Percentiles rank a stretch among this genome's conserved stretches.
These are phyloP conservation scores for Backusella tuberculispora DNA, from an alignment of 192 early-diverging fungal genomes.

Conservation along the genomic window DNA sequence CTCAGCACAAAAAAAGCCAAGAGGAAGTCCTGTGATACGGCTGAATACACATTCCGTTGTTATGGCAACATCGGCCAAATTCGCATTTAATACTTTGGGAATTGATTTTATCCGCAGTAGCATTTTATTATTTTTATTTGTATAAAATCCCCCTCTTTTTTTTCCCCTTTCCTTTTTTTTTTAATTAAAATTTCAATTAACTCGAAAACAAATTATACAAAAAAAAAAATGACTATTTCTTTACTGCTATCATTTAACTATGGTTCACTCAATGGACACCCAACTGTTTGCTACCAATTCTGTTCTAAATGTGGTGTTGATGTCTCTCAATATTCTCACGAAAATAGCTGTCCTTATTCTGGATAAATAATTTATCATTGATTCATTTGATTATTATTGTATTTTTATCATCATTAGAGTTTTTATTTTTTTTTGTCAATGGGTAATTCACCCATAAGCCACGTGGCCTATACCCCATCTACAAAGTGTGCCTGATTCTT, in stretches of 20 bases:
- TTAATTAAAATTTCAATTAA: not conserved
- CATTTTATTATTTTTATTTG: not conserved
- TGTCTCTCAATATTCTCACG: slow-evolving; percentile 23
- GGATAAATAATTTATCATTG: not conserved
- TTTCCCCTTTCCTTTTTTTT: not conserved
- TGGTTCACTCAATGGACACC: not conserved
- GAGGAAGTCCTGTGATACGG: not conserved
- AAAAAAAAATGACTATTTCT: not conserved
- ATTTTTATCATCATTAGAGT: not conserved
- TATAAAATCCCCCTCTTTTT: not conserved
- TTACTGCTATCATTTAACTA: not conserved
- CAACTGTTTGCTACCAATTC: slow-evolving; percentile 6
- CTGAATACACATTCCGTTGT: slow-evolving; percentile 1
- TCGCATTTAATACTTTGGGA: not conserved
- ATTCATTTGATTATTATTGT: not conserved
- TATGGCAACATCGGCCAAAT: slow-evolving; percentile 12
- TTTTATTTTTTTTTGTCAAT: too few relatives aligned
- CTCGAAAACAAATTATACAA: not conserved
- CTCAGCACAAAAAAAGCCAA: slow-evolving; percentile 5
- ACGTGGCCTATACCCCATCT: too few relatives aligned
- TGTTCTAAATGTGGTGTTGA: slow-evolving; percentile 22
- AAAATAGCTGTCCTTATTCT: slow-evolving; percentile 11
- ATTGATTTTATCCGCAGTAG: slow-evolving; percentile 12
- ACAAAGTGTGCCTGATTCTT: too few relatives aligned
- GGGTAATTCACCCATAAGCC: too few relatives aligned